These are phyloP conservation scores for Allantophomopsis cytisporea DNA, from an alignment of 2,329 filamentous ascomycete genomes.

Conservation along the genomic window DNA sequence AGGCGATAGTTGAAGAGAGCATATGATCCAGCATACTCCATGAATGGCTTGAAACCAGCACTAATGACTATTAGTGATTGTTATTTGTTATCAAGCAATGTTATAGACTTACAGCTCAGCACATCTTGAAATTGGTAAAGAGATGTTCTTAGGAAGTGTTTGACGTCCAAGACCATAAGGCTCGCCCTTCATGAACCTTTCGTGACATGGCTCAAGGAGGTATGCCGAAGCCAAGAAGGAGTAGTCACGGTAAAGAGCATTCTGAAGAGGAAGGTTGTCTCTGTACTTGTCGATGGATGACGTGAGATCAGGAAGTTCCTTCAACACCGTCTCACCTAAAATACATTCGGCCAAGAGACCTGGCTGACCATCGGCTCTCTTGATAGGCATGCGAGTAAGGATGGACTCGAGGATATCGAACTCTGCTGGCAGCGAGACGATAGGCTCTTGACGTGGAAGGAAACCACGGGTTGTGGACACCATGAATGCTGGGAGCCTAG, in stretches of 20 bases:
- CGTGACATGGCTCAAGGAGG: slow-evolving; percentile 81
- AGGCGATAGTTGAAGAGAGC: slow-evolving; percentile 57
- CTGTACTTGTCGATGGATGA: slow-evolving; percentile 57
- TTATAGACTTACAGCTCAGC: slow-evolving; percentile 63
- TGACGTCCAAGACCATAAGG: slow-evolving; percentile 68
- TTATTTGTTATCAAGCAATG: background rate
- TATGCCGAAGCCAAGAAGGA: slow-evolving; percentile 84
- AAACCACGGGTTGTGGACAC: slow-evolving; percentile 65
- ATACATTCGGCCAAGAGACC: slow-evolving; percentile 64
- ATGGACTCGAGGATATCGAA: slow-evolving; percentile 63
- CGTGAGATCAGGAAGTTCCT: slow-evolving; percentile 67
- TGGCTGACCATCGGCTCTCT: slow-evolving; percentile 56
- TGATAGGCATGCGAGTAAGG: slow-evolving; percentile 66
- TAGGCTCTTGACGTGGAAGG: slow-evolving; percentile 52
- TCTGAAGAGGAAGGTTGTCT: slow-evolving; percentile 65
- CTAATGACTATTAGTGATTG: slow-evolving; percentile 14
- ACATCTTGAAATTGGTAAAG: slow-evolving; percentile 71
- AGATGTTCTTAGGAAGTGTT: slow-evolving; percentile 57
- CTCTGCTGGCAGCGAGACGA: slow-evolving; percentile 52
- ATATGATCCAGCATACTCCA: slow-evolving; percentile 67
- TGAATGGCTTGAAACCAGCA: slow-evolving; percentile 76
- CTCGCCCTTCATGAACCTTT: slow-evolving; percentile 55
- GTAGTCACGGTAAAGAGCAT: slow-evolving; percentile 83
- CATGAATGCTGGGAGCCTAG: slow-evolving; percentile 60
- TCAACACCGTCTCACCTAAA: slow-evolving; percentile 62